These are phyloP conservation scores for Botrytis galanthina DNA, from an alignment of 2,329 filamentous ascomycete species.

Conservation along the genomic window DNA sequence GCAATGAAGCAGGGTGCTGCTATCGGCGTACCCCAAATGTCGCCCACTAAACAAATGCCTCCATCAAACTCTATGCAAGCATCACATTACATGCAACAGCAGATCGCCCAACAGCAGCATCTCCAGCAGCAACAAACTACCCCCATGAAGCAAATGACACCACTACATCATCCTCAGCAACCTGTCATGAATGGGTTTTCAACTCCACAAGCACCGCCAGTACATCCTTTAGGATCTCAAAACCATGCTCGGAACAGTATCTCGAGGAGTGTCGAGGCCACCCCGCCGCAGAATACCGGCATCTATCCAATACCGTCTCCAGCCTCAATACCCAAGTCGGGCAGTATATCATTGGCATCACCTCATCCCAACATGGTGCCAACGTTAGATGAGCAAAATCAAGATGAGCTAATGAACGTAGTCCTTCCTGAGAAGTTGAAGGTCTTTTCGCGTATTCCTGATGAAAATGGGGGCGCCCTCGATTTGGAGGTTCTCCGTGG, in stretches of 20 bases:
- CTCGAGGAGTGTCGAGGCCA: slow-evolving; percentile 50
- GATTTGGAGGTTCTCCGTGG: slow-evolving; percentile 29
- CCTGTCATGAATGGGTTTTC: slow-evolving; percentile 51
- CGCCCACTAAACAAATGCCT: slow-evolving; percentile 42
- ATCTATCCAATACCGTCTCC: slow-evolving; percentile 50
- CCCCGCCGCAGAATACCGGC: slow-evolving; percentile 36
- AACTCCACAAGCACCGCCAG: slow-evolving; percentile 45
- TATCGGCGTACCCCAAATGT: slow-evolving; percentile 44
- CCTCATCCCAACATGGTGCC: slow-evolving; percentile 29
- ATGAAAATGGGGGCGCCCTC: slow-evolving; percentile 66
- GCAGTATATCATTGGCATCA: slow-evolving; percentile 31
- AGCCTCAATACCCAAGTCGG: slow-evolving; percentile 37
- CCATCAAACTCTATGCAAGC: slow-evolving; percentile 51
- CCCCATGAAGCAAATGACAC: slow-evolving; percentile 47
- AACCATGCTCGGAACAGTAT: slow-evolving; percentile 52
- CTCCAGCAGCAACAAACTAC: slow-evolving; percentile 47
- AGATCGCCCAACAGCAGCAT: slow-evolving; percentile 50
- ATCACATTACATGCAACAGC: slow-evolving; percentile 48
- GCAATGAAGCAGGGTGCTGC: slow-evolving; percentile 35
- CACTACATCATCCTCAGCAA: slow-evolving; percentile 46
- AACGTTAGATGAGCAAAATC: slow-evolving; percentile 23
- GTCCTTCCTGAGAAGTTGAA: slow-evolving; percentile 43
- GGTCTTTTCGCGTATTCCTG: slow-evolving; percentile 44
- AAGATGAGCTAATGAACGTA: slow-evolving; percentile 7
- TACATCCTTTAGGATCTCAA: slow-evolving; percentile 41